Conservation (phyloP, 306 rosid genomes). For the Rosa multiflora region DNA sequence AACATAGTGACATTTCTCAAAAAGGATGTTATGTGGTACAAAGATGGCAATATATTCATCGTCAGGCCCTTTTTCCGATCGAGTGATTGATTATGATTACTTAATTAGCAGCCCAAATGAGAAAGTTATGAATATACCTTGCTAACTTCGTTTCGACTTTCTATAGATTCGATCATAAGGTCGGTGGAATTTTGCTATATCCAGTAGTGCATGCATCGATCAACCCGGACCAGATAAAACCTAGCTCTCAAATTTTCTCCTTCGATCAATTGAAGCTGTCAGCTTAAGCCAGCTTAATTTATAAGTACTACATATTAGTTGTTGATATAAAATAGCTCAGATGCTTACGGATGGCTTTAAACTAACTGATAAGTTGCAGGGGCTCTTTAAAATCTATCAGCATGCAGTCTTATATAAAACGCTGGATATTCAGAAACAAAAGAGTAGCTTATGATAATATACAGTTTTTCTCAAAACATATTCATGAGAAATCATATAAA, state of each 20-base stretch:
- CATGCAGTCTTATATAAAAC: neutral
- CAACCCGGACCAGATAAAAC: neutral
- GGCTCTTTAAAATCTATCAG: neutral
- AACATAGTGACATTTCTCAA: no score
- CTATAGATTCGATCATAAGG: neutral
- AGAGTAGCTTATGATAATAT: neutral
- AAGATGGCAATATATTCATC: no score
- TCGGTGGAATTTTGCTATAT: neutral
- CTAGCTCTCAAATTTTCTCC: neutral
- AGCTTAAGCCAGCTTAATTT: neutral
- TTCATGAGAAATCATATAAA: neutral
- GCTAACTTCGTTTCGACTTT: neutral
- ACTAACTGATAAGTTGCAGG: neutral
- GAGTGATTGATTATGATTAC: no score
- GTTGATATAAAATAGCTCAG: neutral
- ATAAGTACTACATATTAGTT: neutral
- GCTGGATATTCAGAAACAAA: neutral
- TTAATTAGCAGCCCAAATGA: no score
- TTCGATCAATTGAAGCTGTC: neutral
- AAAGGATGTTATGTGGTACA: no score
- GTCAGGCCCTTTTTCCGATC: no score
- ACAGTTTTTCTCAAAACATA: neutral
- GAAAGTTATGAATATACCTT: no score
- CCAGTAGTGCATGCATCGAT: neutral
- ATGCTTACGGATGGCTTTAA: neutral